phyloP scores from a whole-genome alignment of 495 filamentous ascomycete species.

The Penicillium coffeae region DNA sequence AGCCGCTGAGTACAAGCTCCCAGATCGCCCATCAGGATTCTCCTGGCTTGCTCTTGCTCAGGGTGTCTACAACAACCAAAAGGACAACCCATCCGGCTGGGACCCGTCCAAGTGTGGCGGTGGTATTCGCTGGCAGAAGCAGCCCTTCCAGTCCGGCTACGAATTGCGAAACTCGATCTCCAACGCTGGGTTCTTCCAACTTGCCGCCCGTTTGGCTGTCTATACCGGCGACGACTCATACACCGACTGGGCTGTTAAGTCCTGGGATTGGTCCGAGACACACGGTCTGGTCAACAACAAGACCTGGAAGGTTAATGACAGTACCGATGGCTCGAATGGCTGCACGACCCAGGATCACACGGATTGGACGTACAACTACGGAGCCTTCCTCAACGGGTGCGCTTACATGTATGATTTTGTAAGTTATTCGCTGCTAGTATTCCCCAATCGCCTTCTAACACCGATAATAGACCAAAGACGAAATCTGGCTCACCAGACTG shows the following conservation, averaged over 20 bases:
- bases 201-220: conserved; percentile 62
- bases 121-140: conserved; percentile 56
- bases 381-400: conserved; percentile 62
- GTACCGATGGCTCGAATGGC: conserved; percentile 46
- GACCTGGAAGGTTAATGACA: conserved; percentile 57
- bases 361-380: conserved; percentile 69
- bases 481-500: conserved; percentile 49
- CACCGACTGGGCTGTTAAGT: conserved; percentile 60
- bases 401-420: conserved; percentile 69
- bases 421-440: conserved; percentile 9
- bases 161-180: conserved; percentile 66
- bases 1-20: conserved; percentile 50
- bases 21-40: conserved; percentile 42
- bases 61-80: conserved; percentile 71
- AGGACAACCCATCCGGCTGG: conserved; percentile 35
- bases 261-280: conserved; percentile 58
- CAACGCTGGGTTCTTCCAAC: conserved; percentile 68
- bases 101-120: conserved; percentile 46
- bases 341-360: conserved; percentile 53
- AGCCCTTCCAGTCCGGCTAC: conserved; percentile 46
- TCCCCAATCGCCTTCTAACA: background rate
- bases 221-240: conserved; percentile 64
- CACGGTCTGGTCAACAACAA: conserved; percentile 46
- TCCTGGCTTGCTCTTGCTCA: conserved; percentile 73
- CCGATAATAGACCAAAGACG: conserved; percentile 15